These are phyloP conservation scores for Lactarius tabidus DNA, from an alignment of 768 basidiomycete genomes.

Conservation along the genomic window DNA sequence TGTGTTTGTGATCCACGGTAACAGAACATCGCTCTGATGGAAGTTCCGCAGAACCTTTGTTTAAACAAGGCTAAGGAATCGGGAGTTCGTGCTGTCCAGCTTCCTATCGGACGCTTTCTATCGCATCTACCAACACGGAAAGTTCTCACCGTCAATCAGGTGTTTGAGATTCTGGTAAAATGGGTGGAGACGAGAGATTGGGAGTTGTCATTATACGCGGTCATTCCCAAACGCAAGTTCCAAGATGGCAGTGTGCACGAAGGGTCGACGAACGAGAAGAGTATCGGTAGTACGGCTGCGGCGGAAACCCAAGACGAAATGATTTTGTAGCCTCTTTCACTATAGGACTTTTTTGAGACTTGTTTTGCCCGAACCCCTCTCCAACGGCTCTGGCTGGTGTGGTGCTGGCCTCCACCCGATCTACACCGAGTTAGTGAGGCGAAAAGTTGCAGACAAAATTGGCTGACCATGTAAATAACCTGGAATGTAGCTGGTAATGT, in stretches of 20 bases:
- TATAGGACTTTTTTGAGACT: slow-evolving; percentile 59
- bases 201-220: slow-evolving; percentile 81
- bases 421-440: slow-evolving; percentile 34
- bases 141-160: slow-evolving; percentile 95
- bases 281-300: neutral
- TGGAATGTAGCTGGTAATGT: slow-evolving; percentile 93
- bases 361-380: slow-evolving; percentile 57
- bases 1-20: slow-evolving; percentile 25
- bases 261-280: slow-evolving; percentile 8
- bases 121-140: slow-evolving; percentile 84
- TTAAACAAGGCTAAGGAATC: slow-evolving; percentile 75
- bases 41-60: slow-evolving; percentile 67
- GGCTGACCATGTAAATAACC: slow-evolving; percentile 83
- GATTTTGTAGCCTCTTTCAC: slow-evolving; percentile 14
- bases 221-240: slow-evolving; percentile 92
- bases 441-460: neutral
- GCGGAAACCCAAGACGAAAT: slow-evolving; percentile 1
- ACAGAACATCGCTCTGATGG: neutral
- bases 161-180: slow-evolving; percentile 83
- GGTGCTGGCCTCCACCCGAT: slow-evolving; percentile 82
- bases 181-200: slow-evolving; percentile 87
- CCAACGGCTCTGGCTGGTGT: slow-evolving; percentile 60
- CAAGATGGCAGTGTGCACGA: slow-evolving; percentile 39
- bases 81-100: slow-evolving; percentile 76
- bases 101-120: slow-evolving; percentile 93